phyloP scores from a whole-genome alignment of 257 asterid genomes.

The Misopates orontium region DNA sequence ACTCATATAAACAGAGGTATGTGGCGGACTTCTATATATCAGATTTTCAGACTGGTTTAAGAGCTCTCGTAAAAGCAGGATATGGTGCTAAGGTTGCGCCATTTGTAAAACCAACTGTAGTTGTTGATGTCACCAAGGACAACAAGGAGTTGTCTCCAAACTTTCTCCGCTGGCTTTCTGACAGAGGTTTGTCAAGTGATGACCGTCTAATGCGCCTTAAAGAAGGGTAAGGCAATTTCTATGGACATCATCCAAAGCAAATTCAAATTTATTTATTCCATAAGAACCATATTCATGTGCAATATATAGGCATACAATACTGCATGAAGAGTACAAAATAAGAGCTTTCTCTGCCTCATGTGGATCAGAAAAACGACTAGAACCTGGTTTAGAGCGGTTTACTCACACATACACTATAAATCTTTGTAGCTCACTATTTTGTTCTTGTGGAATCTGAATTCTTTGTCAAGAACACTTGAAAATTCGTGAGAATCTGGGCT shows the following conservation, averaged over 20 bases:
- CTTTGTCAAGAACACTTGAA: too few relatives aligned
- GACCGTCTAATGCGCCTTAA: conserved; percentile 62
- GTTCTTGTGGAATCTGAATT: too few relatives aligned
- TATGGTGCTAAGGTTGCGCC: conserved; percentile 81
- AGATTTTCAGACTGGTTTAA: conserved; percentile 78
- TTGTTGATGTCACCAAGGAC: conserved; percentile 55
- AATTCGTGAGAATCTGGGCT: too few relatives aligned
- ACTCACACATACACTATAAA: too few relatives aligned
- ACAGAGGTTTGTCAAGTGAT: conserved; percentile 64
- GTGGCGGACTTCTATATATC: conserved; percentile 83
- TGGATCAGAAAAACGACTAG: too few relatives aligned
- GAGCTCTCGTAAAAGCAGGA: conserved; percentile 89
- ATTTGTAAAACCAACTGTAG: conserved; percentile 59
- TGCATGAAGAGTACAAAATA: too few relatives aligned
- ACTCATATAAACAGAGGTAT: conserved; percentile 48
- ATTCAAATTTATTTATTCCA: too few relatives aligned
- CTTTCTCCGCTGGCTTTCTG: conserved; percentile 68
- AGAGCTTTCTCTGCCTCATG: too few relatives aligned
- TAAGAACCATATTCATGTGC: too few relatives aligned
- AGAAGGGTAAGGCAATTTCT: conserved; percentile 62
- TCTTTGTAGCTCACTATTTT: too few relatives aligned
- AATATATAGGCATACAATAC: too few relatives aligned
- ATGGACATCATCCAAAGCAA: background rate
- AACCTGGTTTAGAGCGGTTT: too few relatives aligned
- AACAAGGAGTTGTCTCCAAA: conserved; percentile 54